Percentiles rank a stretch among this genome's conserved stretches.
Evolutionary conservation across 106 monocot species (phyloP).

Genomic region (Acanthochlamys bracteata): DNA sequence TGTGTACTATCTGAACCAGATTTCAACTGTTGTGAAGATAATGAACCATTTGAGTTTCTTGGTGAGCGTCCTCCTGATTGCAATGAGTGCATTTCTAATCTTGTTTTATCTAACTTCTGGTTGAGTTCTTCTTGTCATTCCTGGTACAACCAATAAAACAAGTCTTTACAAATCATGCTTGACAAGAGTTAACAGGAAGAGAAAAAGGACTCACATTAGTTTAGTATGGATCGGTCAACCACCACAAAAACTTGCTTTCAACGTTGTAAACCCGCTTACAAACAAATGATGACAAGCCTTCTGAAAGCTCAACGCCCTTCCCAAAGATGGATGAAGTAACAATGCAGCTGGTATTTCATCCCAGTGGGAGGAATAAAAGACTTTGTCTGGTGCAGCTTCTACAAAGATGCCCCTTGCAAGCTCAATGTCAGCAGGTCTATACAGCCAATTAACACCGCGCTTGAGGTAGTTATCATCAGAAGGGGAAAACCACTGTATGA

Average conservation of each 20-base stretch:
- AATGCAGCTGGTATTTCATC: constrained; percentile 53
- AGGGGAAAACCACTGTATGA: constrained; percentile 38
- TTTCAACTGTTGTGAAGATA: constrained; percentile 42
- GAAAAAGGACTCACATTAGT: constrained; percentile 27
- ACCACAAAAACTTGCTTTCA: constrained; percentile 54
- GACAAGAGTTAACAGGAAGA: not conserved
- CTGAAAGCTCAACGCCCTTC: constrained; percentile 43
- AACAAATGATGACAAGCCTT: constrained; percentile 43
- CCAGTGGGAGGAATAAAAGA: constrained; percentile 64
- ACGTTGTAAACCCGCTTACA: constrained; percentile 53
- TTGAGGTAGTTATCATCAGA: constrained; percentile 30
- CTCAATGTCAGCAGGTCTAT: constrained; percentile 53
- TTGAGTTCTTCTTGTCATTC: constrained; percentile 50
- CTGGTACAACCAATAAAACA: constrained; percentile 18
- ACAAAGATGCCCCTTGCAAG: constrained; percentile 38
- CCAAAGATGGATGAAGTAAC: constrained; percentile 55
- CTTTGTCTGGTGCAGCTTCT: constrained; percentile 56
- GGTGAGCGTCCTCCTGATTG: constrained; percentile 66
- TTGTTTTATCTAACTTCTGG: constrained; percentile 38
- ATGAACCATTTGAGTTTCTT: constrained; percentile 38
- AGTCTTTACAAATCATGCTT: not conserved
- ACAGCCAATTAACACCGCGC: constrained; percentile 60
- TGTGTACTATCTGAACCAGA: constrained; percentile 45
- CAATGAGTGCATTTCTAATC: constrained; percentile 70
- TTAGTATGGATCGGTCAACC: constrained; percentile 49